phyloP scores from a whole-genome alignment of 306 rosid species.

The Begonia masoniana region DNA sequence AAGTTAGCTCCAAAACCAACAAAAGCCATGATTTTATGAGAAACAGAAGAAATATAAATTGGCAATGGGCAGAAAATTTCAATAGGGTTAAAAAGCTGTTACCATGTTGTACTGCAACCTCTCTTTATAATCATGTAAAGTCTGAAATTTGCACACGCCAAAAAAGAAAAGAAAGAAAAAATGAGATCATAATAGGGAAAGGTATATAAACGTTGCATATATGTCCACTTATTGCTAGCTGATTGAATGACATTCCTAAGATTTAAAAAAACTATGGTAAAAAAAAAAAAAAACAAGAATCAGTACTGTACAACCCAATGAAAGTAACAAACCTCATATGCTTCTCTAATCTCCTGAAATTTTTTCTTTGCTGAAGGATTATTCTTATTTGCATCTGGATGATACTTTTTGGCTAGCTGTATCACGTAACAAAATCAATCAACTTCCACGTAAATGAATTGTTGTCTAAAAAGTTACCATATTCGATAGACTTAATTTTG shows the following conservation, averaged over 20 bases:
- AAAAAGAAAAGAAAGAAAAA: too few species aligned
- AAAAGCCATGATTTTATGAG: not conserved
- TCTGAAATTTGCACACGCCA: slow-evolving; percentile 27
- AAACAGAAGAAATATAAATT: not conserved
- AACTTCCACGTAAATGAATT: too few species aligned
- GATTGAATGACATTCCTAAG: not conserved
- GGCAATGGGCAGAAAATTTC: not conserved
- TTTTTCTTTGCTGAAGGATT: slow-evolving; percentile 75
- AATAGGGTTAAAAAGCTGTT: slow-evolving; percentile 3
- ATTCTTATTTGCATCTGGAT: slow-evolving; percentile 85
- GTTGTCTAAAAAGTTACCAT: too few species aligned
- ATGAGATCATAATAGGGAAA: not conserved
- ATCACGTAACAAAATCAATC: not conserved
- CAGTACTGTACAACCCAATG: not conserved
- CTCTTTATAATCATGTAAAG: slow-evolving; percentile 68
- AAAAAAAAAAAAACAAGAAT: too few species aligned
- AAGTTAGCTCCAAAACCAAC: slow-evolving; percentile 1
- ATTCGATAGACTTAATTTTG: too few species aligned
- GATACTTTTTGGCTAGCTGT: slow-evolving; percentile 94
- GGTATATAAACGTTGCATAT: too few species aligned
- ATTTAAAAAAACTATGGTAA: not conserved
- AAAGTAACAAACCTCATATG: slow-evolving; percentile 62
- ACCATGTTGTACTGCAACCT: slow-evolving; percentile 62
- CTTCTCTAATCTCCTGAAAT: slow-evolving; percentile 92
- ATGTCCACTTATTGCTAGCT: too few species aligned